Evolutionary conservation across 2,329 filamentous ascomycete species (phyloP).

Genomic region (Calonectria leucothoes): DNA sequence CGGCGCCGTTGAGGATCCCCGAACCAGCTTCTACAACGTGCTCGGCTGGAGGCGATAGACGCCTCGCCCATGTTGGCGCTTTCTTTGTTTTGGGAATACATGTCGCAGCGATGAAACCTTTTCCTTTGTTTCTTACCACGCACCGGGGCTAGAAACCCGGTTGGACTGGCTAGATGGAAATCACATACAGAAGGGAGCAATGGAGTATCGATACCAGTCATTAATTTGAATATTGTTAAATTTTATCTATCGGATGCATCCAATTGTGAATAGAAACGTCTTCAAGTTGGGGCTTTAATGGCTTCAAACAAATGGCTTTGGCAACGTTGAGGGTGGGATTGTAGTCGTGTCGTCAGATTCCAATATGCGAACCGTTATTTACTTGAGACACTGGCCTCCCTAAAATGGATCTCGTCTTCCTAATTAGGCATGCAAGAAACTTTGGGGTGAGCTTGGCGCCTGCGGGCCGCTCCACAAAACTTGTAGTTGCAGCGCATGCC

Average conservation of each 20-base stretch:
- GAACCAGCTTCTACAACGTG: constrained; percentile 40
- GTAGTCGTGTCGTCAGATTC: background rate
- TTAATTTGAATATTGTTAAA: constrained; percentile 16
- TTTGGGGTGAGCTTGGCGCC: background rate
- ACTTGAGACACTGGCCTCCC: background rate
- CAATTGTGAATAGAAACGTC: background rate
- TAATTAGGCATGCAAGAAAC: background rate
- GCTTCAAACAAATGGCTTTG: background rate
- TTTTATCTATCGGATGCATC: background rate
- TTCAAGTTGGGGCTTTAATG: background rate
- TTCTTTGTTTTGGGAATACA: background rate
- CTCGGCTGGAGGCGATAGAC: constrained; percentile 34
- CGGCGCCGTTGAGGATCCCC: constrained; percentile 37
- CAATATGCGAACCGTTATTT: background rate
- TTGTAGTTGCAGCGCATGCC: background rate
- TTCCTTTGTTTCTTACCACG: background rate
- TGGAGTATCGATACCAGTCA: constrained; percentile 27
- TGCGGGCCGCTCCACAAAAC: constrained; percentile 5
- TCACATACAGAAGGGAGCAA: constrained; percentile 14
- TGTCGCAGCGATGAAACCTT: constrained; percentile 3
- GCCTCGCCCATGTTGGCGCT: background rate
- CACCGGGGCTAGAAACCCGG: background rate
- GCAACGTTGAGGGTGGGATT: background rate
- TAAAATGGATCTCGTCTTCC: background rate
- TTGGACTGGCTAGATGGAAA: constrained; percentile 15